phyloP scores from a whole-genome alignment of 768 basidiomycete genomes.

The Russula griseocarnosa region DNA sequence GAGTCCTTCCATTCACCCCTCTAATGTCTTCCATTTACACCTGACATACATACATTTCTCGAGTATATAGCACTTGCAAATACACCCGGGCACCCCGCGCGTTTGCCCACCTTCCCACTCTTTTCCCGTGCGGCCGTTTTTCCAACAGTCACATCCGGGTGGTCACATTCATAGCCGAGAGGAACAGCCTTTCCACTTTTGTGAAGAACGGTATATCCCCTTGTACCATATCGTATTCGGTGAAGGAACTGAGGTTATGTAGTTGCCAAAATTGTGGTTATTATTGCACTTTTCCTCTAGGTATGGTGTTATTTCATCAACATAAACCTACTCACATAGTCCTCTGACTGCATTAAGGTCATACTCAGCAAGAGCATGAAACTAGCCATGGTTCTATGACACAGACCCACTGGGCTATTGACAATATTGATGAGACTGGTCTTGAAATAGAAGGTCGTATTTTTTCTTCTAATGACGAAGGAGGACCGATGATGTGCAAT shows the following conservation, averaged over 20 bases:
- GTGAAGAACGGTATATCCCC: slow-evolving; percentile 43
- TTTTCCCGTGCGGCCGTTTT: no score
- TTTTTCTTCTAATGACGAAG: slow-evolving; percentile 51
- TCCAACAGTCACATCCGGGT: slow-evolving; percentile 50
- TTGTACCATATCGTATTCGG: neutral
- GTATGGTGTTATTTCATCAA: slow-evolving; percentile 33
- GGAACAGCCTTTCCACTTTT: slow-evolving; percentile 48
- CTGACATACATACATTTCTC: no score
- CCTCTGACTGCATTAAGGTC: slow-evolving; percentile 39
- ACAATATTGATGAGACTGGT: slow-evolving; percentile 47
- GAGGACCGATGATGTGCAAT: slow-evolving; percentile 62
- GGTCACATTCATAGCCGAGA: slow-evolving; percentile 48
- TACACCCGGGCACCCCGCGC: no score
- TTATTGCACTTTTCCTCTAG: slow-evolving; percentile 53
- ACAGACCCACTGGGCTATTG: slow-evolving; percentile 51
- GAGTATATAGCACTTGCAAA: no score
- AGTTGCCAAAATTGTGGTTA: slow-evolving; percentile 57
- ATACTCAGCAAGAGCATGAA: slow-evolving; percentile 57
- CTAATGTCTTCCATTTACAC: no score
- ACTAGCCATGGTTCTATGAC: slow-evolving; percentile 65
- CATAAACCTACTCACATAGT: neutral
- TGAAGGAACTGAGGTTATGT: neutral
- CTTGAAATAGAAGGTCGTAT: slow-evolving; percentile 54
- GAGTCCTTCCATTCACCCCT: no score
- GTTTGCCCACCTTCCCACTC: no score